phyloP scores from a whole-genome alignment of 2,329 filamentous ascomycete species.

The Colletotrichum lindemuthianum region DNA sequence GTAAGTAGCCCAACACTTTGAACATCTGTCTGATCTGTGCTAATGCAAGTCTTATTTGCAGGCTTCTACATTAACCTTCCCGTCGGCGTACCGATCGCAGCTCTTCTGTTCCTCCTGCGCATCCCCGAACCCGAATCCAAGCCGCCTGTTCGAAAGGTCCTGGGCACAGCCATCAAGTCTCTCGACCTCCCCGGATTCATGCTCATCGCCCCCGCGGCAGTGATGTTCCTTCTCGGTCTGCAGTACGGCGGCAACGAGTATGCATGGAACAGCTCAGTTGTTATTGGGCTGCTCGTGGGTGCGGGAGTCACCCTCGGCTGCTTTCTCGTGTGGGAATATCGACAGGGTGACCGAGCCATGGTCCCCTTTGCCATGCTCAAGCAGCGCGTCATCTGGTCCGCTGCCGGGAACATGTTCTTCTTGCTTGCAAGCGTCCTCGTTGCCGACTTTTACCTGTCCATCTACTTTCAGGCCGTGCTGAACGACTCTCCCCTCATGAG shows the following conservation, averaged over 20 bases:
- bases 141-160: neutral
- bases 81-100: constrained; percentile 37
- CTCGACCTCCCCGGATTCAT: constrained; percentile 55
- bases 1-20: constrained; percentile 5
- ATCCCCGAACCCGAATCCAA: constrained; percentile 39
- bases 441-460: constrained; percentile 57
- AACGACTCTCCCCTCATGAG: constrained; percentile 34
- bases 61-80: constrained; percentile 42
- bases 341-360: constrained; percentile 59
- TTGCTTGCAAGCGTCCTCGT: constrained; percentile 57
- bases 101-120: constrained; percentile 21
- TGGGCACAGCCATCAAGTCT: constrained; percentile 25
- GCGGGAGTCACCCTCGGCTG: constrained; percentile 43
- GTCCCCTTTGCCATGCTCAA: constrained; percentile 56
- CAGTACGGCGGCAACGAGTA: constrained; percentile 54
- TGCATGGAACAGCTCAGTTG: constrained; percentile 49
- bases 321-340: constrained; percentile 55
- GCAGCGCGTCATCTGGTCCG: constrained; percentile 54
- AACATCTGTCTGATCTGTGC: too few relatives aligned
- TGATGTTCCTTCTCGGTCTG: constrained; percentile 55
- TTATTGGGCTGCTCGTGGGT: constrained; percentile 55
- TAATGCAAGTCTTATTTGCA: neutral
- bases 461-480: constrained; percentile 62
- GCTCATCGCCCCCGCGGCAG: constrained; percentile 51
- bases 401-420: constrained; percentile 53